Percentiles rank a stretch among this genome's conserved stretches.
Conservation (phyloP, 805 yeast species). For the Kluyveromyces lactis region DNA sequence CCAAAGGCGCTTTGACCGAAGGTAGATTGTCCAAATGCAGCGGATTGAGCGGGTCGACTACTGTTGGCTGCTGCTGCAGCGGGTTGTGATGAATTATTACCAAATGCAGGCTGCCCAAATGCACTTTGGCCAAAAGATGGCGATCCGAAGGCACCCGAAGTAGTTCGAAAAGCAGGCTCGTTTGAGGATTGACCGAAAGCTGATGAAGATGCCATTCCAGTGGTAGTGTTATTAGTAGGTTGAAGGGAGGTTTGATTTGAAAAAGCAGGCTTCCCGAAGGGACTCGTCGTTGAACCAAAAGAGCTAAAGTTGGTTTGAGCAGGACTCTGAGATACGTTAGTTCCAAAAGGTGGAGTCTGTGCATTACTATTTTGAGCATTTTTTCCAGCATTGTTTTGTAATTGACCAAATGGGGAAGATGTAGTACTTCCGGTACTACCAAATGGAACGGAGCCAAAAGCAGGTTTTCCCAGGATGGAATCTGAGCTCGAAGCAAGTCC, state of each 20-base stretch:
- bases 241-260: not conserved
- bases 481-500: not conserved
- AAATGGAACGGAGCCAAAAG: conserved; percentile 9
- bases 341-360: no score
- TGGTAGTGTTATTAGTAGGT: not conserved
- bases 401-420: conserved; percentile 1
- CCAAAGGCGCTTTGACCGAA: conserved; percentile 12
- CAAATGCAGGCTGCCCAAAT: conserved; percentile 16
- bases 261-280: conserved; percentile 11
- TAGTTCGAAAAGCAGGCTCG: no score
- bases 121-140: conserved; percentile 2
- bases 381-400: not conserved
- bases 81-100: conserved; percentile 1
- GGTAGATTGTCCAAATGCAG: conserved; percentile 9
- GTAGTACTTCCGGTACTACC: not conserved
- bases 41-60: no score
- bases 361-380: no score
- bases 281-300: conserved; percentile 9
- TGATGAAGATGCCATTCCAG: no score
- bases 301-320: not conserved
- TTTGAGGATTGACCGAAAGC: conserved; percentile 4
- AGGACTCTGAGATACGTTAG: no score
- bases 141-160: conserved; percentile 2
- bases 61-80: no score
- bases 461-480: conserved; percentile 12